phyloP scores from a whole-genome alignment of 352 stramenopile genomes.

The Plasmopara muralis region DNA sequence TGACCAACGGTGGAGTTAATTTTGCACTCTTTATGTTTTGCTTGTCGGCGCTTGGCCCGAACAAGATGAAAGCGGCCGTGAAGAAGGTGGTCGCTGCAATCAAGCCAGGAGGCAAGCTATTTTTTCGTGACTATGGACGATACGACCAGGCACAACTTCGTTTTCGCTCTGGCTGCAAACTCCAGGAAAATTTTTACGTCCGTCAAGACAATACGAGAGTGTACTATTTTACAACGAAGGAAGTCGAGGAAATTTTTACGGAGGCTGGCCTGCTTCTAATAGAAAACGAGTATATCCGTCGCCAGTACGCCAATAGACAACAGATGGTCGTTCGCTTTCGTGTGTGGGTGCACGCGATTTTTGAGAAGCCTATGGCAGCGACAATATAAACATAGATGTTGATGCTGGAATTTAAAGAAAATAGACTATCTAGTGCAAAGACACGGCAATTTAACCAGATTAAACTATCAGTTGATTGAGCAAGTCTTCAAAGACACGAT shows the following conservation, averaged over 20 bases:
- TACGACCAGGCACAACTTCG: conserved; percentile 95
- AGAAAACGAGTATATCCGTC: conserved; percentile 83
- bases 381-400: conserved; percentile 6
- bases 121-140: conserved; percentile 94
- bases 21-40: conserved; percentile 84
- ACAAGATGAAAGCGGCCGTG: conserved; percentile 82
- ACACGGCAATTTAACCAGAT: background rate
- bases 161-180: conserved; percentile 78
- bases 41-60: conserved; percentile 88
- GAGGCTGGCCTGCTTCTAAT: conserved; percentile 50
- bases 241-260: conserved; percentile 60
- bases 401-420: background rate
- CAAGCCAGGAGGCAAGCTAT: conserved; percentile 72
- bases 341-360: conserved; percentile 84
- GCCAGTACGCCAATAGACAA: conserved; percentile 83
- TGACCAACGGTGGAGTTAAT: conserved; percentile 62
- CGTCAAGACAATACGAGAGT: conserved; percentile 92
- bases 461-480: conserved; percentile 38
- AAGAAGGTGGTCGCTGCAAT: conserved; percentile 81
- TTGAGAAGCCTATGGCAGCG: conserved; percentile 54
- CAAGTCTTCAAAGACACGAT: conserved; percentile 50
- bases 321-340: conserved; percentile 83
- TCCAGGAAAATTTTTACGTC: conserved; percentile 94
- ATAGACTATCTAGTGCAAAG: background rate
- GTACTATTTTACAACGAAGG: conserved; percentile 92